Evolutionary conservation across 257 asterid genomes (phyloP), one percentile per base, ranked within the genome.

Genomic region (Forsythia viridissima): DNA sequence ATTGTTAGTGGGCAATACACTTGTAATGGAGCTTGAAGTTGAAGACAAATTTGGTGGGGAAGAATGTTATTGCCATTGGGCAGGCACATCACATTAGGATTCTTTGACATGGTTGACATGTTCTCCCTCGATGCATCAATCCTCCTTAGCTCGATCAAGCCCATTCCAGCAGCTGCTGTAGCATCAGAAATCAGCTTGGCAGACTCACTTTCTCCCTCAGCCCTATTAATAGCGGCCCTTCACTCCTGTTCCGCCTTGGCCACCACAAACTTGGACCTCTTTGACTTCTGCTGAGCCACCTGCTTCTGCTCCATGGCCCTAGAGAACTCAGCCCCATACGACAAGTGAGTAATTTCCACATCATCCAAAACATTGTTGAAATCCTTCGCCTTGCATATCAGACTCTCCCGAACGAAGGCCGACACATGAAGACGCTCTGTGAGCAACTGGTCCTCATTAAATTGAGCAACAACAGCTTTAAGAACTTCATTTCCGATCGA

Each of bases 221-320:
- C 89, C 80, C 89, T 67, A 70, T 76, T 80, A 81, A 80, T 73
- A 0, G 87, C 75, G 0, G 83, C 89, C 20, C 81, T 46, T 41
- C 86, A 18, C 79, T 94, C 79, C 87, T 93, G 91, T 57, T 95
- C 99, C 0, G 97, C 93, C 86, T 93, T 96, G 80, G 86, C 88
- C 21, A 96, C 99, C 55, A 96, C 96, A 42, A 96, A 96, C 74
- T 92, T 96, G 9, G 98, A 93, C 73, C 99, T 66, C 91, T 96
- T 97, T 0, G 99, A 98, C 88, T 93, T 98, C 86, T 96, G 99
- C 84, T 96, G 98, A 9, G 98, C 99, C 70, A 92, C 99, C 87
- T 95, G 99, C 87, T 95, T 95, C 93, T 95, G 98, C 87, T 95
- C 99, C 80, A 93, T 97, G 3, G 98, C 98, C 81, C 79, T 93